These are phyloP conservation scores for Martiniozyma asiatica DNA, from an alignment of 1,139 yeast genomes.

Conservation along the genomic window DNA sequence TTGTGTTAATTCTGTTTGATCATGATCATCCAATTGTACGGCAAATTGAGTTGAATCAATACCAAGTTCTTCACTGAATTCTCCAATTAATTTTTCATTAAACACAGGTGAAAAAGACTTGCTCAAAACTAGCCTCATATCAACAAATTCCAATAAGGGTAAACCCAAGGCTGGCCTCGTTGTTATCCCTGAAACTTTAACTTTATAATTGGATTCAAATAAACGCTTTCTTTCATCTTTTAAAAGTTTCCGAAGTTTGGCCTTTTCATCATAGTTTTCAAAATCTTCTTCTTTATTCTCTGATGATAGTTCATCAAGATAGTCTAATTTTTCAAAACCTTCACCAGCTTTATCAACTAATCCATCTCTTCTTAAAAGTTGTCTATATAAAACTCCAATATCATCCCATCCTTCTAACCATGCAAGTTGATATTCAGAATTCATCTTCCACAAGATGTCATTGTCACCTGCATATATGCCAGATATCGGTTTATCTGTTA, in stretches of 20 bases:
- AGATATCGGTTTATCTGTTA: constrained; percentile 43
- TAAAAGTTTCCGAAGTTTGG: constrained; percentile 11
- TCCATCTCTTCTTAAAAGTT: constrained; percentile 13
- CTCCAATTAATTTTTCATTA: constrained; percentile 20
- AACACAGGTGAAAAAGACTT: constrained; percentile 21
- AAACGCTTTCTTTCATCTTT: constrained; percentile 16
- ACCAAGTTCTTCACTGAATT: constrained; percentile 22
- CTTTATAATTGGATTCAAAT: constrained; percentile 18
- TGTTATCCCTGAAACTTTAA: constrained; percentile 18
- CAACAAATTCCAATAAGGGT: constrained; percentile 20
- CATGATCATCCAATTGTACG: constrained; percentile 2
- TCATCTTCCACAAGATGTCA: constrained; percentile 28
- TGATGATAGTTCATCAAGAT: too few relatives aligned
- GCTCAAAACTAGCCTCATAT: constrained; percentile 21
- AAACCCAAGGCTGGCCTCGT: constrained; percentile 24
- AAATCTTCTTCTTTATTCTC: constrained; percentile 2
- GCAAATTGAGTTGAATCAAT: constrained; percentile 13
- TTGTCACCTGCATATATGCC: constrained; percentile 18
- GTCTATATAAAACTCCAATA: constrained; percentile 19
- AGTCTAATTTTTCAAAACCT: constrained; percentile 15
- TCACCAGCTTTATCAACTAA: constrained; percentile 10
- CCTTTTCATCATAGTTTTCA: constrained; percentile 2
- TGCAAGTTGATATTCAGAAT: constrained; percentile 58
- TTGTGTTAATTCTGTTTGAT: constrained; percentile 2
- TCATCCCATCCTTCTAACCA: constrained; percentile 69